Percentiles rank a stretch among this genome's conserved stretches.
phyloP scores from a whole-genome alignment of 192 early-diverging fungal genomes.

The Coemansia sp. region DNA sequence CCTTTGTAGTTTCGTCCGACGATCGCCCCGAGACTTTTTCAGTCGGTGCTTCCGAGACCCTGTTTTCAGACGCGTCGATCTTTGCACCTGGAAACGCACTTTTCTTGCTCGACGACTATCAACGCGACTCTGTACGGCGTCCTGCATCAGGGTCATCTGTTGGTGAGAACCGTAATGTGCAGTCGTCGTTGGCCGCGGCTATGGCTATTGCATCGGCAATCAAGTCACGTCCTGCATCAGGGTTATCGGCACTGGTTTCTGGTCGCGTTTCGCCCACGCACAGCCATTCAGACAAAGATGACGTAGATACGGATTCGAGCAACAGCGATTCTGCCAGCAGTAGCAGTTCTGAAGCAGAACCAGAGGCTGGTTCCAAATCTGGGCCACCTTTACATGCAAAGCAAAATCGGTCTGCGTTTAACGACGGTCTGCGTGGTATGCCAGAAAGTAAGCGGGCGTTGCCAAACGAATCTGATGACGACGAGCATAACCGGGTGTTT shows the following conservation, averaged over 20 bases:
- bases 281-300: conserved; percentile 2
- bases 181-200: conserved; percentile 20
- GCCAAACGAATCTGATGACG: conserved; percentile 54
- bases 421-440: neutral
- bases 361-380: neutral
- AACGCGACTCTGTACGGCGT: conserved; percentile 1
- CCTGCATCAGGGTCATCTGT: neutral
- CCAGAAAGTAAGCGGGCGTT: conserved; percentile 16
- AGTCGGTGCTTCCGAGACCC: conserved; percentile 35
- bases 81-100: conserved; percentile 47
- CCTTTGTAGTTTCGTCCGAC: conserved; percentile 50
- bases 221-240: neutral
- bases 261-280: neutral
- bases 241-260: neutral
- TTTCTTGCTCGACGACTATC: conserved; percentile 39
- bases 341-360: neutral
- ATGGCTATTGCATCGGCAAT: conserved; percentile 26
- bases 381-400: neutral
- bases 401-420: neutral
- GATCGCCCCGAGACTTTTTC: conserved; percentile 51
- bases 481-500: conserved; percentile 55
- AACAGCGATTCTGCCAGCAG: neutral
- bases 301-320: neutral
- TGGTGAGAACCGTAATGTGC: conserved; percentile 4
- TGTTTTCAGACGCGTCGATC: conserved; percentile 50